These are phyloP conservation scores for Bipolaris victoriae DNA, from an alignment of 2,329 filamentous ascomycete species.

Conservation along the genomic window DNA sequence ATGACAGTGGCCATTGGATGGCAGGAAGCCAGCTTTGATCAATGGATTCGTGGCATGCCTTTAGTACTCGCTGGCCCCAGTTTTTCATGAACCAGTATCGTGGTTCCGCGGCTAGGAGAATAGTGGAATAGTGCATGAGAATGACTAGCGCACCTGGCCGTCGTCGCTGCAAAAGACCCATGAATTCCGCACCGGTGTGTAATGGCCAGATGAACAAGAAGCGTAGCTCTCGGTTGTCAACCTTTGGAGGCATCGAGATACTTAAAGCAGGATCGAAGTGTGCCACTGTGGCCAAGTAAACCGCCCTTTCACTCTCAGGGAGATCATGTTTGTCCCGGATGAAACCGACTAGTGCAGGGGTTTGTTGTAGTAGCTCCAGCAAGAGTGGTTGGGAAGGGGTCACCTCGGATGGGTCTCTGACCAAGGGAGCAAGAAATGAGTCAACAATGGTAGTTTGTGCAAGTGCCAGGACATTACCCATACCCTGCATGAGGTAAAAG, in stretches of 20 bases:
- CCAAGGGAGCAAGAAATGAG: slow-evolving; percentile 34
- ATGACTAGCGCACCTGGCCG: slow-evolving; percentile 47
- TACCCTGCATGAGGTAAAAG: slow-evolving; percentile 46
- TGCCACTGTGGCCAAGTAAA: slow-evolving; percentile 24
- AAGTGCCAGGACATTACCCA: slow-evolving; percentile 38
- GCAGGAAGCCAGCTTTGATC: slow-evolving; percentile 34
- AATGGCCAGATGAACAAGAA: slow-evolving; percentile 50
- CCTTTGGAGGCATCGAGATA: slow-evolving; percentile 27
- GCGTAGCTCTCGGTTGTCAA: slow-evolving; percentile 45
- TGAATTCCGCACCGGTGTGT: slow-evolving; percentile 41
- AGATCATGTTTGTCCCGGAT: slow-evolving; percentile 31
- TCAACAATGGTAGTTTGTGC: slow-evolving; percentile 26
- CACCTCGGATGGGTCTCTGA: slow-evolving; percentile 25
- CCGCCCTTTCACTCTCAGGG: slow-evolving; percentile 22
- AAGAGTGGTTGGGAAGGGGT: slow-evolving; percentile 40
- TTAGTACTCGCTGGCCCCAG: slow-evolving; percentile 40
- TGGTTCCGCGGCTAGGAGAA: slow-evolving; percentile 43
- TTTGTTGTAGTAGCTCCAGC: slow-evolving; percentile 25
- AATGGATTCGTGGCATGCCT: slow-evolving; percentile 27
- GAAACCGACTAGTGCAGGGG: slow-evolving; percentile 28
- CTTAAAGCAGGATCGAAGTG: slow-evolving; percentile 31
- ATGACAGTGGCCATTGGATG: slow-evolving; percentile 37
- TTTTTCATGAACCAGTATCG: slow-evolving; percentile 51
- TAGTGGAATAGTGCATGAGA: slow-evolving; percentile 48
- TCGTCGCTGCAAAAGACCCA: slow-evolving; percentile 37